phyloP scores from a whole-genome alignment of 352 stramenopile species.

The Blastocystis sp. region DNA sequence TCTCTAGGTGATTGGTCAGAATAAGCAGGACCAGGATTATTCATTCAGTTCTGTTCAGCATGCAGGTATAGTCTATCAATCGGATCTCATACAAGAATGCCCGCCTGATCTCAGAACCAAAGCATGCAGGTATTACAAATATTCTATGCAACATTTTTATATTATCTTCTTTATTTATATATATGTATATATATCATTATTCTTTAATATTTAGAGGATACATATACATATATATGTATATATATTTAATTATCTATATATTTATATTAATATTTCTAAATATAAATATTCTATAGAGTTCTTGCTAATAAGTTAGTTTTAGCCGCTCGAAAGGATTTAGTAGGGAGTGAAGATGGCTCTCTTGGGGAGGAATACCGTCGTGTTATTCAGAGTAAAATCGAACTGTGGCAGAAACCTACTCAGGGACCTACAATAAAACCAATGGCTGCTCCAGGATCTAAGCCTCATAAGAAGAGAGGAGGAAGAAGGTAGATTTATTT shows the following conservation, averaged over 20 bases:
- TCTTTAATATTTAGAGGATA: background rate
- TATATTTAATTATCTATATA: conserved; percentile 60
- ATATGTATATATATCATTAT: conserved; percentile 73
- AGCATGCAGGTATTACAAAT: conserved; percentile 55
- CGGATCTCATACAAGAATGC: no score
- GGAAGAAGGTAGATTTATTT: conserved; percentile 60
- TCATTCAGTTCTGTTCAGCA: no score
- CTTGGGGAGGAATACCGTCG: conserved; percentile 61
- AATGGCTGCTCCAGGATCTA: conserved; percentile 76
- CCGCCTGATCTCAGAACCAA: conserved; percentile 50
- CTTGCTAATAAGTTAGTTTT: conserved; percentile 69
- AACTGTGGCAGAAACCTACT: conserved; percentile 84
- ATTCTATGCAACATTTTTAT: conserved; percentile 76
- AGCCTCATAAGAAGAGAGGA: conserved; percentile 72
- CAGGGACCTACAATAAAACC: conserved; percentile 86
- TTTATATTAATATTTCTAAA: no score
- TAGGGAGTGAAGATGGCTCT: conserved; percentile 47
- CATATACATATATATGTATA: conserved; percentile 63
- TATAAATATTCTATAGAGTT: conserved; percentile 48
- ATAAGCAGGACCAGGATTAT: conserved; percentile 68
- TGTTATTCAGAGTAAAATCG: conserved; percentile 75
- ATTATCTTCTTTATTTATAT: conserved; percentile 62
- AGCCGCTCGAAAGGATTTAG: conserved; percentile 71
- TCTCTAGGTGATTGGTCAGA: conserved; percentile 62
- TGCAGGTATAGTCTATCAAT: no score